phyloP scores from a whole-genome alignment of 176 grass and related monocot species.

The Elymus sibiricus region DNA sequence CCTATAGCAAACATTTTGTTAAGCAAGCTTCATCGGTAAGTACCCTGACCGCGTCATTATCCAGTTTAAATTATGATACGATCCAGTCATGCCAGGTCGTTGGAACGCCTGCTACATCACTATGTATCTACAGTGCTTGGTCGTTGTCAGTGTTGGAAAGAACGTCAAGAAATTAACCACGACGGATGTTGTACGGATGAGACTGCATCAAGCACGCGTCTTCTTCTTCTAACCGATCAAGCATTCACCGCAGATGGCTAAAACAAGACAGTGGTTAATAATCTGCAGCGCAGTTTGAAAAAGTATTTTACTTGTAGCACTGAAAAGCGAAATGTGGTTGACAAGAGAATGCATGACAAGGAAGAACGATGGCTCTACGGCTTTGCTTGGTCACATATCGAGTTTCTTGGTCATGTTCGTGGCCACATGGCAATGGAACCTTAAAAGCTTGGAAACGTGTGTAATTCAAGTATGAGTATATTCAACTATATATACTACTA shows the following conservation, averaged over 20 bases:
- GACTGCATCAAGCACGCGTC: constrained; percentile 11
- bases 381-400: not conserved
- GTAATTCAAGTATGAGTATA: not conserved
- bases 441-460: not conserved
- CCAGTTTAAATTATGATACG: not conserved
- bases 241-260: not conserved
- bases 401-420: not conserved
- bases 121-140: not conserved
- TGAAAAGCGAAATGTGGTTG: not conserved
- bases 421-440: not conserved
- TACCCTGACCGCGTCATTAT: constrained; percentile 10
- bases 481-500: not conserved
- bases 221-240: too few relatives aligned
- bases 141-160: constrained; percentile 1
- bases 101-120: not conserved
- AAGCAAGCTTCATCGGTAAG: constrained; percentile 27
- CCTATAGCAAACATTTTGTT: constrained; percentile 10
- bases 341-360: not conserved
- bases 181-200: not conserved
- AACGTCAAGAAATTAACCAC: not conserved
- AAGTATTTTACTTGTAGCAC: not conserved
- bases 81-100: not conserved
- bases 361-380: not conserved
- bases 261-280: not conserved
- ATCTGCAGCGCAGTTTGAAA: not conserved